phyloP scores from a whole-genome alignment of 192 early-diverging fungal species.

The Coemansia sp. region DNA sequence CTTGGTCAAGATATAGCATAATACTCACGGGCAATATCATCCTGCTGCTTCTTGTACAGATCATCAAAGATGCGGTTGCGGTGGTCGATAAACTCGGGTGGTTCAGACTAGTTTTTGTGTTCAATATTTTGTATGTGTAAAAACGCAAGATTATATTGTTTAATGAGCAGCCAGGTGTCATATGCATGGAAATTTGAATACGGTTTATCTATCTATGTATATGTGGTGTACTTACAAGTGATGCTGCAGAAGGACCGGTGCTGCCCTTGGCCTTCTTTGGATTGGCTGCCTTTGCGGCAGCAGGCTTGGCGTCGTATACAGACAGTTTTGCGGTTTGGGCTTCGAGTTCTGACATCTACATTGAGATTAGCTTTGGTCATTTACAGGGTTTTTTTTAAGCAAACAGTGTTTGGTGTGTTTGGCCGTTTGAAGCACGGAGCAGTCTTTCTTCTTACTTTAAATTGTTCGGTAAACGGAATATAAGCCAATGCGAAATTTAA shows the following conservation, averaged over 20 bases:
- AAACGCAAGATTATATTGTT: too few species aligned
- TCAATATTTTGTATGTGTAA: neutral
- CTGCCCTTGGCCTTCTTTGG: constrained; percentile 31
- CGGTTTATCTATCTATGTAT: neutral
- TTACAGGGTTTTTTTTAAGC: too few species aligned
- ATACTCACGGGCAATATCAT: constrained; percentile 48
- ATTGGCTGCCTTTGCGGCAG: constrained; percentile 9
- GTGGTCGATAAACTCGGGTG: constrained; percentile 51
- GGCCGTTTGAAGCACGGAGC: too few species aligned
- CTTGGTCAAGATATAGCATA: neutral
- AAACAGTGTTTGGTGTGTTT: too few species aligned
- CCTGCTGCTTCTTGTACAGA: constrained; percentile 49
- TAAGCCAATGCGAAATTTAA: neutral
- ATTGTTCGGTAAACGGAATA: neutral
- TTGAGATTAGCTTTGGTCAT: neutral
- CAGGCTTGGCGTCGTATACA: constrained; percentile 17
- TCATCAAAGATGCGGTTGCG: constrained; percentile 56
- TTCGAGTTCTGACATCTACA: constrained; percentile 49
- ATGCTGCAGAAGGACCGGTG: constrained; percentile 9
- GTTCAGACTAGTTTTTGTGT: constrained; percentile 20
- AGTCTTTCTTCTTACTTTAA: neutral
- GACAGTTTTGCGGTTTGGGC: constrained; percentile 34
- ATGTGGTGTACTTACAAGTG: constrained; percentile 15
- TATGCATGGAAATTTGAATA: neutral
- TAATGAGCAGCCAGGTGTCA: too few species aligned